phyloP scores from a whole-genome alignment of 2,329 filamentous ascomycete genomes.

The Phoma herbarum region DNA sequence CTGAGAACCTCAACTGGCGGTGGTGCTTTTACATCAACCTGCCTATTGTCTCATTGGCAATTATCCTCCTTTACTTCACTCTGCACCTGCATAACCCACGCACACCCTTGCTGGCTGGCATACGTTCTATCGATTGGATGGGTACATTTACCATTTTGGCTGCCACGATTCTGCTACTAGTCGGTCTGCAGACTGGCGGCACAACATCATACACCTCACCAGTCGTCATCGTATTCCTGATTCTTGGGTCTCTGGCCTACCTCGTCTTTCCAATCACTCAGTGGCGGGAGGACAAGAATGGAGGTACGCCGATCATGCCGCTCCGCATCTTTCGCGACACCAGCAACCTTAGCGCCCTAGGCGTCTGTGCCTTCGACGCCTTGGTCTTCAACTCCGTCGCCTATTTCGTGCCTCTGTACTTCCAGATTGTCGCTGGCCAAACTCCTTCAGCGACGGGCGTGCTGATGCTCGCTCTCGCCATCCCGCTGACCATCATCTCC shows the following conservation, averaged over 20 bases:
- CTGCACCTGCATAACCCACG: constrained; percentile 63
- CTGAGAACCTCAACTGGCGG: constrained; percentile 57
- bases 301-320: constrained; percentile 73
- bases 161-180: constrained; percentile 60
- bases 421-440: constrained; percentile 72
- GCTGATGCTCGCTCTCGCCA: constrained; percentile 67
- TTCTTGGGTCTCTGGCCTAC: constrained; percentile 58
- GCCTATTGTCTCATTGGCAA: constrained; percentile 60
- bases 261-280: constrained; percentile 67
- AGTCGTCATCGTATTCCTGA: constrained; percentile 61
- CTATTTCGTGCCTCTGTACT: constrained; percentile 79
- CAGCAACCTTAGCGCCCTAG: constrained; percentile 66
- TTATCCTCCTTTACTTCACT: constrained; percentile 60
- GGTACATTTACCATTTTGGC: constrained; percentile 60
- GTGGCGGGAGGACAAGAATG: constrained; percentile 66
- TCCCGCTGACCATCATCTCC: constrained; percentile 56
- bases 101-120: constrained; percentile 56
- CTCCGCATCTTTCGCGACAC: constrained; percentile 67
- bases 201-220: constrained; percentile 58
- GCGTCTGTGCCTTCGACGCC: constrained; percentile 58
- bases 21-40: constrained; percentile 59
- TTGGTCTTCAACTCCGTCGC: constrained; percentile 71
- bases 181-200: constrained; percentile 63
- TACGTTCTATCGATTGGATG: constrained; percentile 63
- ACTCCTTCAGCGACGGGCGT: constrained; percentile 66